These are phyloP conservation scores for Polytolypa hystricis DNA, from an alignment of 2,329 filamentous ascomycete species.

Conservation along the genomic window DNA sequence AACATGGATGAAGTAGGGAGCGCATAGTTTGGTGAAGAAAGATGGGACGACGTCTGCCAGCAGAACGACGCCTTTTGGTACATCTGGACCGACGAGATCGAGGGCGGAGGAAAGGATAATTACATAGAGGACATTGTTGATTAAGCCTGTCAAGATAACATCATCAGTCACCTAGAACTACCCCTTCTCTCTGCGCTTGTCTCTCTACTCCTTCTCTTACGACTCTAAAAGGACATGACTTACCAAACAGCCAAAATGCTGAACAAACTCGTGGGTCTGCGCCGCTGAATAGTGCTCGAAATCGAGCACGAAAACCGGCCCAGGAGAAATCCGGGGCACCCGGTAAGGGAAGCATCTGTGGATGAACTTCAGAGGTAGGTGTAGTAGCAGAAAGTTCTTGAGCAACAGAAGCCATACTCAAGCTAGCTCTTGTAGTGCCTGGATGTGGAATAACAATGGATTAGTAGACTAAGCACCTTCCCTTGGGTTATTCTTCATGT, in stretches of 20 bases:
- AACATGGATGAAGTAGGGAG: constrained; percentile 86
- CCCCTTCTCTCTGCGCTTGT: too few relatives aligned
- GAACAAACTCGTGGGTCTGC: constrained; percentile 60
- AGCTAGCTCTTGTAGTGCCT: too few relatives aligned
- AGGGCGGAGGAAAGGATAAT: constrained; percentile 92
- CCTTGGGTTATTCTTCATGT: too few relatives aligned
- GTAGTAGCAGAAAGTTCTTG: too few relatives aligned
- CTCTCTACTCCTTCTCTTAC: background rate
- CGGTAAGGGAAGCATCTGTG: constrained; percentile 41
- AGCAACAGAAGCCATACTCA: too few relatives aligned
- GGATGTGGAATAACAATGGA: too few relatives aligned
- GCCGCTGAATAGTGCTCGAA: constrained; percentile 53
- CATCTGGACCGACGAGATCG: constrained; percentile 74
- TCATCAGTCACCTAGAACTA: too few relatives aligned
- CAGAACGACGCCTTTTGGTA: constrained; percentile 86
- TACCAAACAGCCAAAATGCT: constrained; percentile 94
- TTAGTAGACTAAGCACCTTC: too few relatives aligned
- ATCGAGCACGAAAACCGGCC: constrained; percentile 58
- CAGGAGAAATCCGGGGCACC: constrained; percentile 55
- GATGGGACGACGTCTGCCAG: constrained; percentile 87
- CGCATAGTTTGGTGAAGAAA: constrained; percentile 76
- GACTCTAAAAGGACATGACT: constrained; percentile 11
- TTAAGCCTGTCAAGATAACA: constrained; percentile 61
- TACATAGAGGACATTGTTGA: constrained; percentile 97
- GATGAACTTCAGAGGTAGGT: too few relatives aligned